Base-by-base conservation (phyloP, 768 basidiomycete genomes). In the Paxillus rubicundulus region DNA sequence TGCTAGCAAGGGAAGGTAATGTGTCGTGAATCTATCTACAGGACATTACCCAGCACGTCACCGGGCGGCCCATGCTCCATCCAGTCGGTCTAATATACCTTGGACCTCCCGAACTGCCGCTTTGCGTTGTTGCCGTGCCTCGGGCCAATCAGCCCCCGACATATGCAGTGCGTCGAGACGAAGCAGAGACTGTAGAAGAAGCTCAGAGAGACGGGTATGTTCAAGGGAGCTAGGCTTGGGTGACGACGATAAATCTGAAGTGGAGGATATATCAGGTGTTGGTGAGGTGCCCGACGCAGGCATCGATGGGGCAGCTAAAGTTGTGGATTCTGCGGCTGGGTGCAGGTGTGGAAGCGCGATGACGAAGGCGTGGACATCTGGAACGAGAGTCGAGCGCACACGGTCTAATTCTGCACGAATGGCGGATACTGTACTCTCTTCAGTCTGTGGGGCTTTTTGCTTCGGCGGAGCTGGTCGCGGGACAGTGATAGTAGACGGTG, bases 61-160 rank as follows among this genome's bases (percentile, higher is more conserved):
- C 30, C 67, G 59, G 5, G 48, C 48, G 27, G 70, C 71, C 87
- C 89, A 91, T 6, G 79, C 85, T 21, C 73, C 78, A 66, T 96
- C 94, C 43, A 96, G 74, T 53, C 77, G 76, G 65, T 94, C 92
- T 53, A 98, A 78, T 59, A 92, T 76, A 21, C 73, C 78, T 72
- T 98, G 95, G 14, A 97, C 87, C 61, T 86, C 84, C 57, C 79
- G 85, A 45, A 98, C 94, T 1, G 91, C 95, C 30, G 79, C 82
- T 71, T 96, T 97, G 55, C 95, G 77, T 66, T 88, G 82, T 58
- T 74, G 75, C 61, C 95, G 79, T 13, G 93, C 94, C 5, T 84
- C 77, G 9, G 80, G 78, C 89, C 92, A 97, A 45, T 82, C 79
- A 34, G 75, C 74, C 41, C 91, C 87, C 17, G 92, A 77, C 34